phyloP scores from a whole-genome alignment of 108 stramenopile species.

The Schizochytrium sp. region DNA sequence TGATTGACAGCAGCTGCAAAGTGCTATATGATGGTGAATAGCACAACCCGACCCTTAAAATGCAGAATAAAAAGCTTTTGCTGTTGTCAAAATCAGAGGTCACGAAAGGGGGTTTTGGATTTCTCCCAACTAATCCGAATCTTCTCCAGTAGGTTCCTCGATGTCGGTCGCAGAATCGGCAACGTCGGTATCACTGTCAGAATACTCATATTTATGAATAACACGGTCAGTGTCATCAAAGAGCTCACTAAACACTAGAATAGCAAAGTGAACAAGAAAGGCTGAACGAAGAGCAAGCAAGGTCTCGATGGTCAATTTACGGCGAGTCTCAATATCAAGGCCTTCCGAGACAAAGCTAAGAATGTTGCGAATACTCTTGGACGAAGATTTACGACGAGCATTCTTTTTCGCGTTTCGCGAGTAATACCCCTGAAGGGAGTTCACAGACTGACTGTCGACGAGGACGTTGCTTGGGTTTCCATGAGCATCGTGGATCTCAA shows the following conservation, averaged over 20 bases:
- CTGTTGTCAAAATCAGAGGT: too few relatives aligned
- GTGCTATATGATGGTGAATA: too few relatives aligned
- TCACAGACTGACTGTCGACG: background rate
- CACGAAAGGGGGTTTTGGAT: too few relatives aligned
- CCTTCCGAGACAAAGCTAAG: conserved; percentile 28
- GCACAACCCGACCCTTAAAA: too few relatives aligned
- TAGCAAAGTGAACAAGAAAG: conserved; percentile 52
- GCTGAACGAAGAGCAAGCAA: conserved; percentile 21
- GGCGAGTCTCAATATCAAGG: background rate
- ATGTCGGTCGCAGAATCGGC: conserved; percentile 27
- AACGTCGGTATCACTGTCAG: conserved; percentile 49
- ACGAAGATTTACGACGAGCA: background rate
- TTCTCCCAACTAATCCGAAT: background rate
- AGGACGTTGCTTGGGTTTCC: conserved; percentile 1
- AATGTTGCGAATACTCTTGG: background rate
- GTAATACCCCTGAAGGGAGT: conserved; percentile 54
- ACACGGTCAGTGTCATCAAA: conserved; percentile 50
- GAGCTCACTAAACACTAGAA: conserved; percentile 61
- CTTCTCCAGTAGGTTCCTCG: background rate
- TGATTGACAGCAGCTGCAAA: too few relatives aligned
- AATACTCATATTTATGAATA: conserved; percentile 50
- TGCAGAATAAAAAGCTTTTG: too few relatives aligned
- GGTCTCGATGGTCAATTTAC: conserved; percentile 25
- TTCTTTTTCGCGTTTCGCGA: conserved; percentile 25
- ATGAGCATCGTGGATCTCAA: background rate